Conservation (phyloP, 2,329 filamentous ascomycete genomes). For the Neurospora sp. region DNA sequence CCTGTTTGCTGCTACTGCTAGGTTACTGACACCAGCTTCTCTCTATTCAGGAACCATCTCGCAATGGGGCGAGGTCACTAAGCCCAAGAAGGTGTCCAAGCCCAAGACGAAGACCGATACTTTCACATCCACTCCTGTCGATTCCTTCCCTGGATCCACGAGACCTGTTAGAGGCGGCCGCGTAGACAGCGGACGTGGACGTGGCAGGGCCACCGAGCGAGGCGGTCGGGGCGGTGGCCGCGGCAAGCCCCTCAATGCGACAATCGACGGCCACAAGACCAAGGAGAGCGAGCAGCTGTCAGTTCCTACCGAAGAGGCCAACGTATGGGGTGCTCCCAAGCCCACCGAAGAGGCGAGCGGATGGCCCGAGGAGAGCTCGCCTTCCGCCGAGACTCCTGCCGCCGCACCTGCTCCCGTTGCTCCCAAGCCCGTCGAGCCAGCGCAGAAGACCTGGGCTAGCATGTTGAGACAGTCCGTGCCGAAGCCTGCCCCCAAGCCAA, state of each 20-base stretch:
- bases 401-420: constrained; percentile 26
- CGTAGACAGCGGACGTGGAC: constrained; percentile 52
- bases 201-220: constrained; percentile 53
- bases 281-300: constrained; percentile 49
- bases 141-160: constrained; percentile 34
- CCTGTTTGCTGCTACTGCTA: not conserved
- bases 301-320: constrained; percentile 61
- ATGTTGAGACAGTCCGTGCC: constrained; percentile 55
- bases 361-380: constrained; percentile 32
- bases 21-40: constrained; percentile 9
- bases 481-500: constrained; percentile 48
- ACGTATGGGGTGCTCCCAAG: constrained; percentile 46
- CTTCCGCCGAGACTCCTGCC: constrained; percentile 22
- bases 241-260: constrained; percentile 49
- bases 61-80: constrained; percentile 77
- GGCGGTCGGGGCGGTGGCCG: constrained; percentile 51
- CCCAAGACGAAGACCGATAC: constrained; percentile 60
- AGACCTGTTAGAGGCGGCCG: constrained; percentile 52
- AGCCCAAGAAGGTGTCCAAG: constrained; percentile 67
- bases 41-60: constrained; percentile 56
- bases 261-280: constrained; percentile 52
- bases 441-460: constrained; percentile 61
- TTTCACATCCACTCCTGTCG: constrained; percentile 39
- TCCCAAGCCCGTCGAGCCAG: constrained; percentile 23
- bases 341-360: constrained; percentile 31